These are phyloP conservation scores for Ceratocystis papillata DNA, from an alignment of 2,329 filamentous ascomycete genomes.

Conservation along the genomic window DNA sequence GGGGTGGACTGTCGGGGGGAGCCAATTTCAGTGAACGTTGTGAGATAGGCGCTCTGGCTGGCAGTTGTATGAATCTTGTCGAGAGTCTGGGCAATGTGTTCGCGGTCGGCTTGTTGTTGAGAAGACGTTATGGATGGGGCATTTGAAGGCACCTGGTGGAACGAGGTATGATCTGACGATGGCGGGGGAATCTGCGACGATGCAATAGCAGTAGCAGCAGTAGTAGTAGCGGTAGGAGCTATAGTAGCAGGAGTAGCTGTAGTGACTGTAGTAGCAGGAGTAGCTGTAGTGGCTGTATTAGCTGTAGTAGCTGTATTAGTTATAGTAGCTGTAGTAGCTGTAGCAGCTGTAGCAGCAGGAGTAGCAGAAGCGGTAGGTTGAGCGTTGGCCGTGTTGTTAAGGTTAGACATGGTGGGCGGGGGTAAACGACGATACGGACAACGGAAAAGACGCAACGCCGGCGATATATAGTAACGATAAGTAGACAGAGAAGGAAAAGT, in stretches of 20 bases:
- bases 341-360: background rate
- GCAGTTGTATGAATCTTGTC: conserved; percentile 82
- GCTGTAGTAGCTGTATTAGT: too few relatives aligned
- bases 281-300: too few relatives aligned
- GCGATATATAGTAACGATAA: background rate
- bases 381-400: background rate
- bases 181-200: conserved; percentile 26
- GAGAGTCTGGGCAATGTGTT: conserved; percentile 64
- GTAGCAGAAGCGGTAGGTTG: background rate
- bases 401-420: conserved; percentile 2
- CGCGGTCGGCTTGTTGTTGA: conserved; percentile 46
- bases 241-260: too few relatives aligned
- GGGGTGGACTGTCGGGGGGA: conserved; percentile 54
- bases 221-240: too few relatives aligned
- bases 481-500: background rate
- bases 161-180: conserved; percentile 24
- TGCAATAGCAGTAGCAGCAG: background rate
- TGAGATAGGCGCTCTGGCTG: conserved; percentile 73
- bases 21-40: conserved; percentile 88
- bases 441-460: background rate
- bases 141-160: conserved; percentile 34
- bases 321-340: too few relatives aligned
- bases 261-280: too few relatives aligned
- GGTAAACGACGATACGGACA: background rate
- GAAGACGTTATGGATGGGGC: conserved; percentile 36